Conservation (phyloP, 768 basidiomycete genomes). For the Gelatoporia subvermispora region DNA sequence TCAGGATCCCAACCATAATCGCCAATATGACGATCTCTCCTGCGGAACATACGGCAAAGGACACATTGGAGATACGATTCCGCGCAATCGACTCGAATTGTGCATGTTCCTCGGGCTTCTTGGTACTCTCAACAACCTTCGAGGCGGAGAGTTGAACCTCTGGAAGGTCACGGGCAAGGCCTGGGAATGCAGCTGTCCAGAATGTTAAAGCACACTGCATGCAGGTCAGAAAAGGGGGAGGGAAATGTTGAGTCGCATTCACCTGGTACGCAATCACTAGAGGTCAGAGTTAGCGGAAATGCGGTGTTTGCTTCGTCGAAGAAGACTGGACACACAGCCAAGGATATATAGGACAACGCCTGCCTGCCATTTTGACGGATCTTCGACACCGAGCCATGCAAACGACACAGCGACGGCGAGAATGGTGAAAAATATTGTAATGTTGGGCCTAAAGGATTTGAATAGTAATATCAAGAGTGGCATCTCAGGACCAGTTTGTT, state of each 20-base stretch:
- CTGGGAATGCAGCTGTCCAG: slow-evolving; percentile 82
- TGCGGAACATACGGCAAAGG: slow-evolving; percentile 62
- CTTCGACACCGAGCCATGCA: slow-evolving; percentile 72
- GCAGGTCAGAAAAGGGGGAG: background rate
- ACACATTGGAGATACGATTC: slow-evolving; percentile 72
- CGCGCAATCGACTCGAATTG: slow-evolving; percentile 57
- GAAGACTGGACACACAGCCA: slow-evolving; percentile 41
- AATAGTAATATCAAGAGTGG: too few species aligned
- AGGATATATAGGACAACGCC: slow-evolving; percentile 60
- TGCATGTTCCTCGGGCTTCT: slow-evolving; percentile 54
- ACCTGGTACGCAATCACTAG: slow-evolving; percentile 73
- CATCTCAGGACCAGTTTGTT: background rate
- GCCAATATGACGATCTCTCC: slow-evolving; percentile 69
- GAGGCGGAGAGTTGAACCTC: slow-evolving; percentile 54
- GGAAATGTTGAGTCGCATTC: background rate
- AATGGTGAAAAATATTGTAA: slow-evolving; percentile 70
- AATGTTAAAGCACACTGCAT: slow-evolving; percentile 64
- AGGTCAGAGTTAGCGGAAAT: slow-evolving; percentile 7
- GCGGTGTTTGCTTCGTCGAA: too few species aligned
- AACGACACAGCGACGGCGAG: slow-evolving; percentile 65
- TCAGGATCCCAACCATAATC: slow-evolving; percentile 71
- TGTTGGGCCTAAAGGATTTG: slow-evolving; percentile 60
- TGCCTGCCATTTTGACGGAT: slow-evolving; percentile 57
- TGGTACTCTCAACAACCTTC: slow-evolving; percentile 36
- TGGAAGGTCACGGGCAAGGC: slow-evolving; percentile 63